Base-by-base conservation (phyloP, 768 basidiomycete genomes). In the Boletus sp. region DNA sequence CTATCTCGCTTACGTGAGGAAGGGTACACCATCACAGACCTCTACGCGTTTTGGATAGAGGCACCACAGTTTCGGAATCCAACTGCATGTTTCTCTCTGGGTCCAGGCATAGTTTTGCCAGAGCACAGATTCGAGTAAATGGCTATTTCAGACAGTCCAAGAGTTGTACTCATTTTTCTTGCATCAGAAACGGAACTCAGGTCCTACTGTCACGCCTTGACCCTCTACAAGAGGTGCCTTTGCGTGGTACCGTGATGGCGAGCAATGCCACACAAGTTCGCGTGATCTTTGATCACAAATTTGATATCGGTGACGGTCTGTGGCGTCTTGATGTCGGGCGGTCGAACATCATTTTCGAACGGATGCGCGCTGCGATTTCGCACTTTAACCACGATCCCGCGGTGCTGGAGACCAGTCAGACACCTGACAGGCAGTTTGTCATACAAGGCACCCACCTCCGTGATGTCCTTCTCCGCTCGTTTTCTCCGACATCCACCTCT, bases 281-380 rank as follows among this genome's bases (percentile, higher is more conserved):
- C 14, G 69, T 92, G 18, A 75, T 78, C 2, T 91, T 92, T 55
- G 73, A 77, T 1, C 78, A 85, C 14, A 67, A 59, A 53, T 84
- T 72, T 68, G 78, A 72, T 3, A 49, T 80, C 15, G 70, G 67
- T 41, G 74, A 78, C 3, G 80, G 81, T 2, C 54, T 63, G 41
- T 92, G 87, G 86, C 73, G 83, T 39, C 65, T 95, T 45, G 94
- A 95, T 64, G 68, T 92, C 2, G 89, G 87, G 6, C 77, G 78
- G 10, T 85, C 85, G 24, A 83, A 85, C 57, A 78, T 90, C 46
- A 78, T 84, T 14, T 85, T 80, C 57, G 77, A 83, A 32, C 80
- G 89, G 42, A 92, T 93, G 83, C 78, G 83, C 9, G 72, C 77
- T 2, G 92, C 93, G 10, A 78, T 94, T 24, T 63, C 71, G 7